These are phyloP conservation scores for Graphiopsis chlorocephala DNA, from an alignment of 2,329 filamentous ascomycete species.

Conservation along the genomic window DNA sequence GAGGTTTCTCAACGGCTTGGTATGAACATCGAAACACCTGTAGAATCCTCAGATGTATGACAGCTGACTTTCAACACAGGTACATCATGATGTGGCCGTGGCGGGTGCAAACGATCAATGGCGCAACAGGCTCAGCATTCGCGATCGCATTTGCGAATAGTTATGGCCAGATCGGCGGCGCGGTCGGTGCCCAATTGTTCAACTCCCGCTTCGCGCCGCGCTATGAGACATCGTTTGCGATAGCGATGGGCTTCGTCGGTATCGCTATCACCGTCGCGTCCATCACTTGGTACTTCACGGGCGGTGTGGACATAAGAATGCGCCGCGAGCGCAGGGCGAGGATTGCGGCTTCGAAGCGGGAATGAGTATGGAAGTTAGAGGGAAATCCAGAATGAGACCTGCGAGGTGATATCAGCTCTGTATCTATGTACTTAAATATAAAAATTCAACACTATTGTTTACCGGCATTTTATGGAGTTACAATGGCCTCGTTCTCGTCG, in stretches of 20 bases:
- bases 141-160: slow-evolving; percentile 12
- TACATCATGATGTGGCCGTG: slow-evolving; percentile 19
- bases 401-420: not conserved
- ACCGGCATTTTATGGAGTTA: too few relatives aligned
- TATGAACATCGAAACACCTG: not conserved
- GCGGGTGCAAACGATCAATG: slow-evolving; percentile 16
- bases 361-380: not conserved
- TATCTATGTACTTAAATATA: too few relatives aligned
- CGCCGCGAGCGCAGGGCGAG: not conserved
- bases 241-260: slow-evolving; percentile 17
- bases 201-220: slow-evolving; percentile 16
- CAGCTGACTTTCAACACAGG: not conserved
- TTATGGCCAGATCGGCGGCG: slow-evolving; percentile 46
- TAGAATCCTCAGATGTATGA: not conserved
- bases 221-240: slow-evolving; percentile 13
- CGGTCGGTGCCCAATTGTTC: slow-evolving; percentile 44
- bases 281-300: slow-evolving; percentile 14
- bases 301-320: not conserved
- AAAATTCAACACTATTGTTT: too few relatives aligned
- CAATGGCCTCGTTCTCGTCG: too few relatives aligned
- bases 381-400: not conserved
- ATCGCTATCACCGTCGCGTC: slow-evolving; percentile 1
- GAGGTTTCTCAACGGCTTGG: slow-evolving; percentile 1
- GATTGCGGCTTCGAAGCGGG: not conserved
- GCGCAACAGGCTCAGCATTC: slow-evolving; percentile 17